Percentiles rank a stretch among this genome's conserved stretches.
phyloP scores from a whole-genome alignment of 2,329 filamentous ascomycete species.

The Penicillium hordei region DNA sequence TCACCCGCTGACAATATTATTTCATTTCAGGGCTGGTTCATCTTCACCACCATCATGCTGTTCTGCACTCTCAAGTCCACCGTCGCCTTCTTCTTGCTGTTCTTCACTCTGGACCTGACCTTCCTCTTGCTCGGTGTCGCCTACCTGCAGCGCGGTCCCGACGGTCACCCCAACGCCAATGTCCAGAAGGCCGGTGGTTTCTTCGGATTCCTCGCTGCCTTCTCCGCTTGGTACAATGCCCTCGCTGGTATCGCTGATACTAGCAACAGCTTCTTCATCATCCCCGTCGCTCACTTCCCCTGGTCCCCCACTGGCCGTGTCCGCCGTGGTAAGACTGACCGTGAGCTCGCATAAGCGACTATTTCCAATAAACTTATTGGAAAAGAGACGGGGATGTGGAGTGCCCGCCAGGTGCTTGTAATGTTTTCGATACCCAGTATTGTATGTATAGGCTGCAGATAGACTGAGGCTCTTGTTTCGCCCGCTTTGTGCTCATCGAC shows the following conservation, averaged over 20 bases:
- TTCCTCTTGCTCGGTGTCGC: conserved; percentile 71
- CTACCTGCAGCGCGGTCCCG: conserved; percentile 57
- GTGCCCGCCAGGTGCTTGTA: conserved; percentile 20
- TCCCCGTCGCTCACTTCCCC: conserved; percentile 91
- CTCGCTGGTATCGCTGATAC: conserved; percentile 75
- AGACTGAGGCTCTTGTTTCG: neutral
- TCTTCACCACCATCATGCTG: conserved; percentile 75
- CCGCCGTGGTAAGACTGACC: conserved; percentile 56
- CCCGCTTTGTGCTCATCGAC: neutral
- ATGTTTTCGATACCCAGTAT: conserved; percentile 37
- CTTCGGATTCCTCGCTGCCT: conserved; percentile 78
- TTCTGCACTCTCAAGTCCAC: conserved; percentile 75
- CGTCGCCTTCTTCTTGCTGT: conserved; percentile 73
- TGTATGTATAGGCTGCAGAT: conserved; percentile 18
- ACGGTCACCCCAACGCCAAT: conserved; percentile 42
- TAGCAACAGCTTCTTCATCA: conserved; percentile 79
- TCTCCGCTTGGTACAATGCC: conserved; percentile 84
- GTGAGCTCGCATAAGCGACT: conserved; percentile 37
- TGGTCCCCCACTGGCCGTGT: conserved; percentile 79
- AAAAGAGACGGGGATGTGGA: neutral
- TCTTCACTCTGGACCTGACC: conserved; percentile 72
- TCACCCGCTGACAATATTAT: conserved; percentile 8
- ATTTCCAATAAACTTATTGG: neutral
- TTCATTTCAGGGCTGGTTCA: conserved; percentile 65
- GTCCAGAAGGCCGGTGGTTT: conserved; percentile 71